Evolutionary conservation across 768 basidiomycete genomes (phyloP).

Genomic region (Boletellus ananiceps): DNA sequence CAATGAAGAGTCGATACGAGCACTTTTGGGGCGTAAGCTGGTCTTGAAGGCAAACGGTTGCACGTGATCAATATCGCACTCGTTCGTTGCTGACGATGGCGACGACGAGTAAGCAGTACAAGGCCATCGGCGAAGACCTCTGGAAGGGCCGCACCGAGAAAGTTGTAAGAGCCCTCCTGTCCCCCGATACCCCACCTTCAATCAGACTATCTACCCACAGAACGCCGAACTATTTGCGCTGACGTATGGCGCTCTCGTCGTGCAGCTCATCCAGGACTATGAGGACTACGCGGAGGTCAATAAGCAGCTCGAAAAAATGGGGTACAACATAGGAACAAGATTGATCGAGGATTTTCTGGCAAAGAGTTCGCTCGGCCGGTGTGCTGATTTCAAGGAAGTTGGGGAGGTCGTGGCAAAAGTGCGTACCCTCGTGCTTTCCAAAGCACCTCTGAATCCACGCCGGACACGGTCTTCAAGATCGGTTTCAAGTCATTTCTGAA

Average conservation of each 20-base stretch:
- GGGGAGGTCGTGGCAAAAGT: constrained; percentile 97
- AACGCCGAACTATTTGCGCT: constrained; percentile 96
- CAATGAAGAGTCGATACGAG: neutral
- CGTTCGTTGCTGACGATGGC: constrained; percentile 50
- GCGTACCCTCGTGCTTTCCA: constrained; percentile 12
- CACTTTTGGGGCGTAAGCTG: too few relatives aligned
- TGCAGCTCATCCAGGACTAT: constrained; percentile 98
- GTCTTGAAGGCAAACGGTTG: neutral
- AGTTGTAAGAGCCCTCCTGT: constrained; percentile 49
- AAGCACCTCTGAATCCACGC: neutral
- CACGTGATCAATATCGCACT: constrained; percentile 24
- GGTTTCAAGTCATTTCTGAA: constrained; percentile 98
- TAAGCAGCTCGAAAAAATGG: constrained; percentile 98
- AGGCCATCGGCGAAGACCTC: constrained; percentile 87
- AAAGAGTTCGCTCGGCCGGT: constrained; percentile 85
- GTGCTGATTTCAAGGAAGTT: constrained; percentile 88
- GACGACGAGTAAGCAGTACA: constrained; percentile 77
- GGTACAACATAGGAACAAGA: constrained; percentile 95
- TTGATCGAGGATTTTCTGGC: constrained; percentile 98
- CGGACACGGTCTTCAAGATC: constrained; percentile 48
- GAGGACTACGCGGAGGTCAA: constrained; percentile 95
- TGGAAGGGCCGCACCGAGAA: constrained; percentile 96
- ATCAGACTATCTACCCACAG: constrained; percentile 40
- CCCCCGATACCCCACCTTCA: constrained; percentile 11
- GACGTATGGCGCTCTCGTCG: constrained; percentile 96